These are phyloP conservation scores for Pleurozium schreberi DNA, from an alignment of 225 moss, liverwort and hornwort species.

Conservation along the genomic window DNA sequence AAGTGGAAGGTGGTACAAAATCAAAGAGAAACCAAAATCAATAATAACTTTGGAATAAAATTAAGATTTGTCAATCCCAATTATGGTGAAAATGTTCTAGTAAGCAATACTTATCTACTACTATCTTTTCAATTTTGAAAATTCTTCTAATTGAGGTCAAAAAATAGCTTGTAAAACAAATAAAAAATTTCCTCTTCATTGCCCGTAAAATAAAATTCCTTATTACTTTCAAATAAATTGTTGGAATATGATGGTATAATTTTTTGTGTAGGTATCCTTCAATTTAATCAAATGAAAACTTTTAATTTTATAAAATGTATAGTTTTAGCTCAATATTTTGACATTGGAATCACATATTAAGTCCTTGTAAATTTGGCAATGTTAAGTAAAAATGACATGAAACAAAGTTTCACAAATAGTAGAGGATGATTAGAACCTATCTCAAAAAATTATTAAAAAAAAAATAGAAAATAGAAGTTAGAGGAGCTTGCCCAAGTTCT, in stretches of 20 bases:
- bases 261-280: neutral
- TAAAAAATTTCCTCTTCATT: too few relatives aligned
- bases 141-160: too few relatives aligned
- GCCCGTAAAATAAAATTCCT: neutral
- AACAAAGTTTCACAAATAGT: neutral
- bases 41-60: too few relatives aligned
- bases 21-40: too few relatives aligned
- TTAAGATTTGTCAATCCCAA: too few relatives aligned
- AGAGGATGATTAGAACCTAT: neutral
- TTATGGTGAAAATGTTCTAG: too few relatives aligned
- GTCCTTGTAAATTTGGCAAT: neutral
- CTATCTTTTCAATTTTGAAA: too few relatives aligned
- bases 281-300: too few relatives aligned
- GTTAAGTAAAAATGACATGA: neutral
- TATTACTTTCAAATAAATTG: neutral
- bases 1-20: too few relatives aligned
- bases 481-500: rapidly evolving
- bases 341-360: neutral
- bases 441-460: too few relatives aligned
- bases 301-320: neutral
- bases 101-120: too few relatives aligned
- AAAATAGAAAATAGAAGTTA: neutral
- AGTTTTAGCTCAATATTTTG: neutral
- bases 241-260: neutral
- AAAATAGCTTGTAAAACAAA: too few relatives aligned